A percentile compares a stretch with the other conserved stretches of the same genome.
These are phyloP conservation scores for Panicum hallii DNA, from an alignment of 202 grass and related monocot genomes.

Conservation along the genomic window DNA sequence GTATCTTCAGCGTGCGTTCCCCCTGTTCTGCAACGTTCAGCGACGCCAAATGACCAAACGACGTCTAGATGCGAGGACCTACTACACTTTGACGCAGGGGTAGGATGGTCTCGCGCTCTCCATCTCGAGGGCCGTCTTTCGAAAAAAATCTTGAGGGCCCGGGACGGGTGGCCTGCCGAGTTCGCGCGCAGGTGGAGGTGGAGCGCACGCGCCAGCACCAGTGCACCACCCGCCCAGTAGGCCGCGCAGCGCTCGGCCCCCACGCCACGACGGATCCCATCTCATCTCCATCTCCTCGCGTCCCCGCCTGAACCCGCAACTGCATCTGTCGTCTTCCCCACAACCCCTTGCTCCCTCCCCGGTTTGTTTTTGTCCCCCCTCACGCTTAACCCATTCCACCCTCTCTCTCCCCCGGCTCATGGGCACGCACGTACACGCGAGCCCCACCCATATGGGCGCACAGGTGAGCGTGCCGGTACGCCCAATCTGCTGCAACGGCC, in stretches of 20 bases:
- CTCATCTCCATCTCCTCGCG: slow-evolving; percentile 2
- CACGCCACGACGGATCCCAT: slow-evolving; percentile 33
- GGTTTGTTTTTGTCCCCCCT: slow-evolving; percentile 12
- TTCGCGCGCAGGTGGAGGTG: slow-evolving; percentile 16
- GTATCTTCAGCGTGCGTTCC: not conserved
- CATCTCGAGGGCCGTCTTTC: not conserved
- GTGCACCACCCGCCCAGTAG: not conserved
- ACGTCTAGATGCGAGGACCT: not conserved
- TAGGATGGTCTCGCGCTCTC: not conserved
- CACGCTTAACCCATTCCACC: not conserved
- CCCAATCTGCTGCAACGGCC: not conserved
- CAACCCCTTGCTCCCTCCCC: not conserved
- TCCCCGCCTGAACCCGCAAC: slow-evolving; percentile 1
- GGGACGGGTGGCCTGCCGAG: slow-evolving; percentile 8
- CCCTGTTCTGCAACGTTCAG: not conserved
- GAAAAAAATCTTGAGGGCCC: not conserved
- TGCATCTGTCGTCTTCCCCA: slow-evolving; percentile 28
- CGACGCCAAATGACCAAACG: not conserved
- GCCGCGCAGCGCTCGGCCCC: not conserved
- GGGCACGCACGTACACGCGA: not conserved
- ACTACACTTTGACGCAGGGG: not conserved
- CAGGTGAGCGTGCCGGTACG: not conserved
- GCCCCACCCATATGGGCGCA: slow-evolving; percentile 28
- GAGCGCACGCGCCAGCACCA: slow-evolving; percentile 17
- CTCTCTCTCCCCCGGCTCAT: not conserved